A percentile compares a stretch with the other conserved stretches of the same genome.
Conservation (phyloP, 2,329 filamentous ascomycete genomes). For the Sarocladium brachiariae region DNA sequence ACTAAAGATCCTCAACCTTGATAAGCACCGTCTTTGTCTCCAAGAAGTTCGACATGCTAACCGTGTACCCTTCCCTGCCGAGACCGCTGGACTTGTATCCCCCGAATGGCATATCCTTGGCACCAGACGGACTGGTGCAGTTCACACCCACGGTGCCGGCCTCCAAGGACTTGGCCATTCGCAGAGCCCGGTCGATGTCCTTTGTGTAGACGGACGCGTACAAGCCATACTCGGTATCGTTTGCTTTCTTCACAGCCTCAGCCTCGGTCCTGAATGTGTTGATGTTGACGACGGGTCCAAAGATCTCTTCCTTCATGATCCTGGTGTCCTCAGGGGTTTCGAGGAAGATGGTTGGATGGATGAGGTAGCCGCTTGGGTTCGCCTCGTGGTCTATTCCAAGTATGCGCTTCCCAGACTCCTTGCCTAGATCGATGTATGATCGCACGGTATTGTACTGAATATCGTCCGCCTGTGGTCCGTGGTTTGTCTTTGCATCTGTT, state of each 20-base stretch:
- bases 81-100: constrained; percentile 12
- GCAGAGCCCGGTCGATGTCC: constrained; percentile 6
- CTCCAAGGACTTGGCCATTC: constrained; percentile 11
- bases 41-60: constrained; percentile 11
- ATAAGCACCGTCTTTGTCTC: constrained; percentile 11
- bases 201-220: constrained; percentile 11
- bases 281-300: constrained; percentile 43
- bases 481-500: constrained; percentile 46
- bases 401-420: constrained; percentile 16
- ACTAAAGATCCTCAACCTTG: constrained; percentile 2
- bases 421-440: constrained; percentile 23
- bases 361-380: constrained; percentile 22
- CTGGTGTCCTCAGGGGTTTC: constrained; percentile 7
- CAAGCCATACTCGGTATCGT: constrained; percentile 41
- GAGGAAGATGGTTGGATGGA: constrained; percentile 31
- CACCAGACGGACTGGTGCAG: neutral
- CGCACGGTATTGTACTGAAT: constrained; percentile 30
- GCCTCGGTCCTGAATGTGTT: constrained; percentile 40
- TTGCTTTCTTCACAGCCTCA: constrained; percentile 38
- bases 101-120: constrained; percentile 11
- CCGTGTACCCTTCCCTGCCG: constrained; percentile 10
- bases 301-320: constrained; percentile 43
- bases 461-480: constrained; percentile 40
- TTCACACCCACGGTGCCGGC: constrained; percentile 12
- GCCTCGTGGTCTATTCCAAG: constrained; percentile 9